These are phyloP conservation scores for Xylaria sp. DNA, from an alignment of 2,329 filamentous ascomycete species.

Conservation along the genomic window DNA sequence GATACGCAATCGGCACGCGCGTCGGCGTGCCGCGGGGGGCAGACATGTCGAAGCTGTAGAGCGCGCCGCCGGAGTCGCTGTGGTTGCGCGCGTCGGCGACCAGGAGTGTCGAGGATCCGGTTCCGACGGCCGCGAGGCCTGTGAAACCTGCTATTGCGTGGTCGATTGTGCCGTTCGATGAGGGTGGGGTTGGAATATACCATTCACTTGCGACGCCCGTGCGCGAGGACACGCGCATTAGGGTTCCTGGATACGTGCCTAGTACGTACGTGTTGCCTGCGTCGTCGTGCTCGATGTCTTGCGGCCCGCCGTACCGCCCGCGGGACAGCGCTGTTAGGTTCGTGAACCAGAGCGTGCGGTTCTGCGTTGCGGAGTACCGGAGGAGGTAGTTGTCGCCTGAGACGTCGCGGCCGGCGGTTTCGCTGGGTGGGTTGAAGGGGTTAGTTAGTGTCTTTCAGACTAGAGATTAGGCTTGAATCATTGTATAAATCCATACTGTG, in stretches of 20 bases:
- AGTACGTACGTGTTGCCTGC: conserved; percentile 53
- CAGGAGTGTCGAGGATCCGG: conserved; percentile 45
- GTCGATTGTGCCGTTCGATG: conserved; percentile 18
- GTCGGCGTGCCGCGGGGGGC: conserved; percentile 41
- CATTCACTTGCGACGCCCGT: conserved; percentile 49
- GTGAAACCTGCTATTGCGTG: conserved; percentile 47
- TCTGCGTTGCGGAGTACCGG: conserved; percentile 50
- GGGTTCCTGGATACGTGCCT: conserved; percentile 53
- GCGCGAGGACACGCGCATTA: conserved; percentile 50
- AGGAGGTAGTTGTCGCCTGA: conserved; percentile 53
- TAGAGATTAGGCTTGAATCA: background rate
- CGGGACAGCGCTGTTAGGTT: conserved; percentile 50
- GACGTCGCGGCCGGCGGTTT: conserved; percentile 51
- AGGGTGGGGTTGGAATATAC: conserved; percentile 34
- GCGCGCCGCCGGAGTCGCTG: conserved; percentile 42
- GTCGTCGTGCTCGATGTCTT: conserved; percentile 54
- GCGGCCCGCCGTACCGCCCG: conserved; percentile 52
- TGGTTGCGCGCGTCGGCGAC: conserved; percentile 47
- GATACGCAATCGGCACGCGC: conserved; percentile 41
- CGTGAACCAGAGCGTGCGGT: conserved; percentile 47
- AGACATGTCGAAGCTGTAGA: conserved; percentile 52
- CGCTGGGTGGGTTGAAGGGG: conserved; percentile 20
- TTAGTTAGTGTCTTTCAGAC: no score
- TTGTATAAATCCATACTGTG: conserved; percentile 43
- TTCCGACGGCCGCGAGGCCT: conserved; percentile 45